These are phyloP conservation scores for Colletotrichum spinosum DNA, from an alignment of 2,329 filamentous ascomycete genomes.

Conservation along the genomic window DNA sequence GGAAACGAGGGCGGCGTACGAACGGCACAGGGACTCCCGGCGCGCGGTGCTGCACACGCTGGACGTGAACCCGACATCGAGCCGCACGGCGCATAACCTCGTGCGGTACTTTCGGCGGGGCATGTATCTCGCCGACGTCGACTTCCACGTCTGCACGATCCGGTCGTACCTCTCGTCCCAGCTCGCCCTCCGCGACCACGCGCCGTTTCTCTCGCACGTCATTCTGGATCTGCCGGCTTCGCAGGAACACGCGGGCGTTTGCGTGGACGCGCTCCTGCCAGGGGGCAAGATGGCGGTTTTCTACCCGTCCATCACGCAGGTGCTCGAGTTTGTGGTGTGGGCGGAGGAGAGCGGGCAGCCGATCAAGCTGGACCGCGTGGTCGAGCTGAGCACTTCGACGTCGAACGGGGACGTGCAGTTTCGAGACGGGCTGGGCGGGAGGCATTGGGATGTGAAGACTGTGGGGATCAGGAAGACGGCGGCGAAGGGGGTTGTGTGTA, in stretches of 20 bases:
- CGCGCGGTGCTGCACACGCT: constrained; percentile 80
- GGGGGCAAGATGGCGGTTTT: constrained; percentile 78
- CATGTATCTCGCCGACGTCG: constrained; percentile 76
- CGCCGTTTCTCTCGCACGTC: constrained; percentile 77
- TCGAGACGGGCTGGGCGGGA: constrained; percentile 61
- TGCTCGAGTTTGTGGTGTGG: constrained; percentile 70
- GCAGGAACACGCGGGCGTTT: constrained; percentile 57
- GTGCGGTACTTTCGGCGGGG: constrained; percentile 76
- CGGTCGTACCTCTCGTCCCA: constrained; percentile 71
- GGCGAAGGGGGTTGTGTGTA: constrained; percentile 51
- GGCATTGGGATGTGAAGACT: constrained; percentile 73
- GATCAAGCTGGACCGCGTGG: constrained; percentile 65
- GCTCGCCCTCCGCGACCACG: constrained; percentile 50
- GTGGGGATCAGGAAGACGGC: constrained; percentile 47
- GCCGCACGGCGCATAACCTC: constrained; percentile 71
- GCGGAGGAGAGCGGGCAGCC: constrained; percentile 67
- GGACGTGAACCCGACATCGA: constrained; percentile 73
- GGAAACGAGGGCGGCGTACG: constrained; percentile 48
- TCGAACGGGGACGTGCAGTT: constrained; percentile 53
- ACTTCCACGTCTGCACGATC: constrained; percentile 79
- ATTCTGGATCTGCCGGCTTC: constrained; percentile 80
- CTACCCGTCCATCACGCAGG: constrained; percentile 82
- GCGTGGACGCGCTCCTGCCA: constrained; percentile 69
- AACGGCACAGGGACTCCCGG: constrained; percentile 62
- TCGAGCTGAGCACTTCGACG: constrained; percentile 65